Conservation (phyloP, 192 early-diverging fungal genomes). For the Coemansia sp. region DNA sequence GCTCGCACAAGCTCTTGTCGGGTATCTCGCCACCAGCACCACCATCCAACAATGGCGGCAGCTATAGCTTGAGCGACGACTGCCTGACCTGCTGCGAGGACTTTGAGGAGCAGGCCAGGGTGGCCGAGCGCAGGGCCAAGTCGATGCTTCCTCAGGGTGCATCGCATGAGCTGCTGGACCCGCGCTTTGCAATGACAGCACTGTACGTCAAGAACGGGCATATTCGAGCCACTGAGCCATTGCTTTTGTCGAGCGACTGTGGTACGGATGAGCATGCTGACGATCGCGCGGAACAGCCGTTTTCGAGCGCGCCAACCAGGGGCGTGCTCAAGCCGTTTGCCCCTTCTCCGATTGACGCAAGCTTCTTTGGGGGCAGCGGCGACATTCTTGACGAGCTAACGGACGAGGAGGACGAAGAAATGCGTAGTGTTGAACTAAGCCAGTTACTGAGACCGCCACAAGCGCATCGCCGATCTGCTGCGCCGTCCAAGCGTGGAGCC, state of each 20-base stretch:
- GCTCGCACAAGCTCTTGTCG: conserved; percentile 18
- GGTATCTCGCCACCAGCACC: conserved; percentile 8
- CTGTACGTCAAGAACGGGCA: conserved; percentile 52
- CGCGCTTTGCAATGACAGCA: conserved; percentile 47
- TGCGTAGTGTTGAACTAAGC: neutral
- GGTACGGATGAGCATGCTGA: neutral
- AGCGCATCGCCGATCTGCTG: neutral
- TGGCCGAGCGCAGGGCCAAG: conserved; percentile 35
- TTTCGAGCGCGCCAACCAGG: conserved; percentile 15
- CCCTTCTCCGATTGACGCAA: conserved; percentile 35
- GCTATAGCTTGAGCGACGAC: conserved; percentile 10
- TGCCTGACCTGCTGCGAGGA: conserved; percentile 7
- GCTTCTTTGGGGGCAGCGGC: conserved; percentile 18
- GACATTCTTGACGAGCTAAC: conserved; percentile 16
- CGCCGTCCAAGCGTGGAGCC: neutral
- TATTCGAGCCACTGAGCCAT: conserved; percentile 33
- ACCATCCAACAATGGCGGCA: neutral
- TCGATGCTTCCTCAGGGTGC: conserved; percentile 52
- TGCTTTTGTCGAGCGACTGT: neutral
- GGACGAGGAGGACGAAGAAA: conserved; percentile 3
- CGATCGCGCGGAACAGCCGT: neutral
- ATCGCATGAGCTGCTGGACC: conserved; percentile 43
- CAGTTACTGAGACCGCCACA: conserved; percentile 1
- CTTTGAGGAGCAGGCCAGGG: conserved; percentile 22
- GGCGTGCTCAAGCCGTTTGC: conserved; percentile 53